Percentiles rank a stretch among this genome's conserved stretches.
These are phyloP conservation scores for Plasmopara muralis DNA, from an alignment of 352 stramenopile species.

Conservation along the genomic window DNA sequence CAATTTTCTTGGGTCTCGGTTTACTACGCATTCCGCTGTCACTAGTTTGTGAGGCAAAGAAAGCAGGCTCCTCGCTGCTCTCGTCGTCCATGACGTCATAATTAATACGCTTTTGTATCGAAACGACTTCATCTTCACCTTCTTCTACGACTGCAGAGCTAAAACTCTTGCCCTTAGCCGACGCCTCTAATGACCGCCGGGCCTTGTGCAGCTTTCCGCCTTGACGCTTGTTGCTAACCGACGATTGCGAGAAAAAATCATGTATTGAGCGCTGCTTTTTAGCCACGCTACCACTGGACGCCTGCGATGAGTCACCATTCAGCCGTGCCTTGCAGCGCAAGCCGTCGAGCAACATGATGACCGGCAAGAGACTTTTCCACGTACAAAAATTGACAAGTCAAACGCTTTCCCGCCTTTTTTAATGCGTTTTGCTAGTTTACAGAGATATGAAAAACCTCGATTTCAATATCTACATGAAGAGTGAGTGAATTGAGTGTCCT, in stretches of 20 bases:
- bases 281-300: conserved; percentile 9
- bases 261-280: conserved; percentile 85
- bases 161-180: conserved; percentile 21
- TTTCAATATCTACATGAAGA: neutral
- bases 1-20: conserved; percentile 64
- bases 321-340: conserved; percentile 31
- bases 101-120: conserved; percentile 65
- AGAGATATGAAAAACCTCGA: neutral
- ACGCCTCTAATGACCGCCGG: conserved; percentile 27
- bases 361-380: neutral
- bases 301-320: conserved; percentile 9
- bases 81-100: conserved; percentile 60
- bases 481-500: too few species aligned
- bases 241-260: conserved; percentile 69
- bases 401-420: conserved; percentile 22
- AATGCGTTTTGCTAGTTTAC: conserved; percentile 1
- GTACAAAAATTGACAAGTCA: conserved; percentile 2
- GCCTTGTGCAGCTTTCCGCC: conserved; percentile 31
- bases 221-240: conserved; percentile 9
- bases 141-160: conserved; percentile 12
- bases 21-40: conserved; percentile 12
- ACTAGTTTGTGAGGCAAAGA: conserved; percentile 34
- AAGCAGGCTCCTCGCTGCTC: conserved; percentile 36
- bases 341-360: conserved; percentile 30
- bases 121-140: conserved; percentile 34